Evolutionary conservation across 306 rosid species (phyloP).

Genomic region (Fagus crenata): DNA sequence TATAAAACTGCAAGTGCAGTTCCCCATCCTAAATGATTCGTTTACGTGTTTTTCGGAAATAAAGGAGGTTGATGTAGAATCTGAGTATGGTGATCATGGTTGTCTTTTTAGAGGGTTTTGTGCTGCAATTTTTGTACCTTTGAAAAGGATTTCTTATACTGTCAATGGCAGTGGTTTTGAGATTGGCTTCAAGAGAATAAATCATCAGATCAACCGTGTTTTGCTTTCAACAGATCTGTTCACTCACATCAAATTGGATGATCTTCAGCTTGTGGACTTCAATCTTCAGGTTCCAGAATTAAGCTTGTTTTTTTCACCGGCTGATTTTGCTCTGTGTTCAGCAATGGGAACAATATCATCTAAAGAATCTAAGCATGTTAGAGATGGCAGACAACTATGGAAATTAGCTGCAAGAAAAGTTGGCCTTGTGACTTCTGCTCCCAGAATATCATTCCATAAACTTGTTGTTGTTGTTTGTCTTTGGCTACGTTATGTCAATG

Average conservation of each 20-base stretch:
- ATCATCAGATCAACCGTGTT: constrained; percentile 28
- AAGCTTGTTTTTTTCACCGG: constrained; percentile 52
- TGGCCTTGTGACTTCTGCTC: constrained; percentile 39
- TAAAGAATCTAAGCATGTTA: constrained; percentile 42
- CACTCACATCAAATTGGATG: constrained; percentile 46
- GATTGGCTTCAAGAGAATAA: constrained; percentile 45
- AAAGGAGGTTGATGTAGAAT: constrained; percentile 53
- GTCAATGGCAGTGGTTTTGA: constrained; percentile 53
- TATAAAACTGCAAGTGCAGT: constrained; percentile 47
- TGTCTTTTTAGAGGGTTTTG: constrained; percentile 56
- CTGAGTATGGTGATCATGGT: constrained; percentile 44
- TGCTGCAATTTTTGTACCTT: constrained; percentile 51
- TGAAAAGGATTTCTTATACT: constrained; percentile 41
- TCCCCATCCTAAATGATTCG: constrained; percentile 50
- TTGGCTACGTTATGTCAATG: constrained; percentile 75
- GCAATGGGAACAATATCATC: constrained; percentile 48
- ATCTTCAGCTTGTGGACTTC: constrained; percentile 55
- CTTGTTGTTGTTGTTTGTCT: constrained; percentile 50
- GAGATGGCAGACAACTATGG: constrained; percentile 83
- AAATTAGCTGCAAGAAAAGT: constrained; percentile 71
- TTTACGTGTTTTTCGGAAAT: constrained; percentile 48
- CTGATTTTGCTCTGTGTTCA: constrained; percentile 50
- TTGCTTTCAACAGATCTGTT: constrained; percentile 48
- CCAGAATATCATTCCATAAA: constrained; percentile 53
- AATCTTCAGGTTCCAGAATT: constrained; percentile 62